Evolutionary conservation across 805 yeast species (phyloP).

Genomic region (Candida golubevii): DNA sequence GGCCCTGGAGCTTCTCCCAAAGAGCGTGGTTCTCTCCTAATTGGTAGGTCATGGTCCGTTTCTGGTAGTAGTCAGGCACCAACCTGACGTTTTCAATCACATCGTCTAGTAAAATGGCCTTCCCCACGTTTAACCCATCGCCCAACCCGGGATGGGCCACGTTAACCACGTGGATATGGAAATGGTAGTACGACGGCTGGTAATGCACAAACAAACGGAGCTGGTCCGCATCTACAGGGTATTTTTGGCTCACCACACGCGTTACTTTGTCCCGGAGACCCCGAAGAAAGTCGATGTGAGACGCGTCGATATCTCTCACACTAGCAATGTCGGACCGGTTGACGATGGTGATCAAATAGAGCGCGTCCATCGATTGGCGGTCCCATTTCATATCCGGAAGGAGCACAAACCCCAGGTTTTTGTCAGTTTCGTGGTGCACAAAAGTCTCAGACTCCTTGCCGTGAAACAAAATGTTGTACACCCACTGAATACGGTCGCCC

Average conservation of each 20-base stretch:
- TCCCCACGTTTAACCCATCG: slow-evolving; percentile 67
- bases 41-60: slow-evolving; percentile 57
- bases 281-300: slow-evolving; percentile 58
- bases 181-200: slow-evolving; percentile 94
- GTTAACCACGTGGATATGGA: slow-evolving; percentile 88
- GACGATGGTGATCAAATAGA: slow-evolving; percentile 77
- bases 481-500: slow-evolving; percentile 86
- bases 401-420: slow-evolving; percentile 59
- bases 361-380: slow-evolving; percentile 56
- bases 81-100: slow-evolving; percentile 65
- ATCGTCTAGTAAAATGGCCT: slow-evolving; percentile 77
- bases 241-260: slow-evolving; percentile 37
- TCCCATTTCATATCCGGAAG: slow-evolving; percentile 99
- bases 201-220: slow-evolving; percentile 82
- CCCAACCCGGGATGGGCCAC: slow-evolving; percentile 65
- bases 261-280: slow-evolving; percentile 43
- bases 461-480: slow-evolving; percentile 70
- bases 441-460: slow-evolving; percentile 84
- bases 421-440: slow-evolving; percentile 58
- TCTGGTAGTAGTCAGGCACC: slow-evolving; percentile 54
- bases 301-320: slow-evolving; percentile 63
- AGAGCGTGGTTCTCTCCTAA: slow-evolving; percentile 76
- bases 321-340: slow-evolving; percentile 64
- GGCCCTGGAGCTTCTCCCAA: slow-evolving; percentile 39
- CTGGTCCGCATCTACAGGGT: slow-evolving; percentile 47